Conservation (phyloP, 352 stramenopile species). For the Globisporangium cystogenes region DNA sequence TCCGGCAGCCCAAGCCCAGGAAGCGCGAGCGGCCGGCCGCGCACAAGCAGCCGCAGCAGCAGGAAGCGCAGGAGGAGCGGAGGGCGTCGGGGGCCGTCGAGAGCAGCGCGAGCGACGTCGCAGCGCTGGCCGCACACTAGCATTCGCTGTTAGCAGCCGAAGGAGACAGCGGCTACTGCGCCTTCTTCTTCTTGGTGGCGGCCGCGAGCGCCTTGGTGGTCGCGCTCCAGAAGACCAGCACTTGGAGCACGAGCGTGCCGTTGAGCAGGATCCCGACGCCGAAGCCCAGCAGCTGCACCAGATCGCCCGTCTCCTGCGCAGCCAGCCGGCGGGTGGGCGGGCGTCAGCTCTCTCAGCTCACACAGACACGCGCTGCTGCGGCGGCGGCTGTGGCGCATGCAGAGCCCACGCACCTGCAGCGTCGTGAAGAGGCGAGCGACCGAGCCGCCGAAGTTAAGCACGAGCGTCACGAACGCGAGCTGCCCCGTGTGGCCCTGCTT, state of each 20-base stretch:
- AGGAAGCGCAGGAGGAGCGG: conserved; percentile 22
- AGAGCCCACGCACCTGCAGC: conserved; percentile 56
- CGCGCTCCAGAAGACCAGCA: conserved; percentile 76
- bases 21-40: conserved; percentile 45
- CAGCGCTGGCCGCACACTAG: not conserved
- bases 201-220: conserved; percentile 66
- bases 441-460: conserved; percentile 80
- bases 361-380: no score
- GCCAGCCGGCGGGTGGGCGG: no score
- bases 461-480: conserved; percentile 77
- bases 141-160: not conserved
- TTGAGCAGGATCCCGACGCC: conserved; percentile 74
- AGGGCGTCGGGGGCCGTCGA: conserved; percentile 3
- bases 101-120: not conserved
- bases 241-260: conserved; percentile 68
- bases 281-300: conserved; percentile 64
- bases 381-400: no score
- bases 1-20: conserved; percentile 52
- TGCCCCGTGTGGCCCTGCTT: conserved; percentile 88
- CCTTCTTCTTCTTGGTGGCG: conserved; percentile 76
- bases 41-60: conserved; percentile 21
- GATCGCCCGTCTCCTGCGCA: conserved; percentile 74
- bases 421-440: conserved; percentile 85
- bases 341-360: no score
- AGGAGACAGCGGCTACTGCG: conserved; percentile 24